Conservation (phyloP, 371 early-diverging fungal genomes). For the Rhizomucor pusillus region DNA sequence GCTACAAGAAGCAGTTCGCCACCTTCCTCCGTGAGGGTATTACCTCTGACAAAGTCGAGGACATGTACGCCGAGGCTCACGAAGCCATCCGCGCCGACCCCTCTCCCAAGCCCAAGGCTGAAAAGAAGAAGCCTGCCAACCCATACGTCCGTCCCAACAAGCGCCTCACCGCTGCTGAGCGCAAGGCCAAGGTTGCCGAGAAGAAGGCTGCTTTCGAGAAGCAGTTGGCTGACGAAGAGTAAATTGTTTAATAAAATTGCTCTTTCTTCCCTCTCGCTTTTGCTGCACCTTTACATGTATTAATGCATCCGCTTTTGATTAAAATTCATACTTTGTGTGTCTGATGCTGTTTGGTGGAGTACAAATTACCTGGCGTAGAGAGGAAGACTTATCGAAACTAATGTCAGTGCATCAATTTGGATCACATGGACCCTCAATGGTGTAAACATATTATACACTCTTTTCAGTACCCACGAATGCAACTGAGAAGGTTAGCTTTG, state of each 20-base stretch:
- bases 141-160: slow-evolving; percentile 50
- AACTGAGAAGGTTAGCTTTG: no score
- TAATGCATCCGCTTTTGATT: no score
- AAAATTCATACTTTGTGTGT: no score
- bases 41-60: slow-evolving; percentile 92
- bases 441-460: no score
- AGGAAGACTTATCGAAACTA: no score
- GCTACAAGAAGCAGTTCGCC: slow-evolving; percentile 97
- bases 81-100: slow-evolving; percentile 94
- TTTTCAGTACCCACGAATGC: no score
- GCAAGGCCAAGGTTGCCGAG: slow-evolving; percentile 84
- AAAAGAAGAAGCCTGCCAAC: slow-evolving; percentile 63
- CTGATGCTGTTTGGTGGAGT: no score
- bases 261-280: neutral
- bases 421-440: no score
- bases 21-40: slow-evolving; percentile 93
- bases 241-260: neutral
- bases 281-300: no score
- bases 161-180: slow-evolving; percentile 88
- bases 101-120: slow-evolving; percentile 62
- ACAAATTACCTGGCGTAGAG: no score
- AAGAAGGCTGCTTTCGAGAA: slow-evolving; percentile 83
- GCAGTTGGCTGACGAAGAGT: slow-evolving; percentile 14
- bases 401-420: no score
- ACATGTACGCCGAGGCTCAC: slow-evolving; percentile 95